Percentiles rank a stretch among this genome's conserved stretches.
Conservation (phyloP, 345 rosid species). For the Euphorbia lathyris region DNA sequence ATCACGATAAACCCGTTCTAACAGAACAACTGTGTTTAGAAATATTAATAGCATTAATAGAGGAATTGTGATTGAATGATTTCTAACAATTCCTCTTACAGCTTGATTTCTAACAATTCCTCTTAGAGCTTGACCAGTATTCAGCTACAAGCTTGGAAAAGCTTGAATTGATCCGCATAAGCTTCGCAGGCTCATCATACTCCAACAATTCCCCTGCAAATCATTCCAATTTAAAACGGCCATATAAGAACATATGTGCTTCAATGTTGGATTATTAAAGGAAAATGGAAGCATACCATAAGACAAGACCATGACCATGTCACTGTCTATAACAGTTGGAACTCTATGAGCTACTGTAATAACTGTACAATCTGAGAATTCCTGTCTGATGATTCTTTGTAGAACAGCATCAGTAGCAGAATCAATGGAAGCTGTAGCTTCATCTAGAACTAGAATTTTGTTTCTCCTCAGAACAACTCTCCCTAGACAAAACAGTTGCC, state of each 20-base stretch:
- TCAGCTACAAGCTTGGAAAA: slow-evolving; percentile 36
- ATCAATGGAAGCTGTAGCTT: slow-evolving; percentile 40
- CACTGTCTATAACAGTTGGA: slow-evolving; percentile 34
- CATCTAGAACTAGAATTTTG: slow-evolving; percentile 32
- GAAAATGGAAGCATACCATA: slow-evolving; percentile 18
- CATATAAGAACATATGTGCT: too few relatives aligned
- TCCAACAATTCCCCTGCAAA: slow-evolving; percentile 29
- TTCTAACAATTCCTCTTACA: background rate
- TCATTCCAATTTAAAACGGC: too few relatives aligned
- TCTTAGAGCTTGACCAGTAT: slow-evolving; percentile 30
- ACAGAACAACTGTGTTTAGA: too few relatives aligned
- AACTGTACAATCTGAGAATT: slow-evolving; percentile 27
- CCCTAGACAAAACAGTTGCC: slow-evolving; percentile 36
- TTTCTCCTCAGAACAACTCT: slow-evolving; percentile 31
- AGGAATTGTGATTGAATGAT: background rate
- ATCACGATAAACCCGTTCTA: too few relatives aligned
- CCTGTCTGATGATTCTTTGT: slow-evolving; percentile 30
- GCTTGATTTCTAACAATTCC: slow-evolving; percentile 13
- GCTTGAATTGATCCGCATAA: slow-evolving; percentile 25
- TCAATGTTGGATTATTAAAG: background rate
- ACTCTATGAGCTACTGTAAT: slow-evolving; percentile 38
- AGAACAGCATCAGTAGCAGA: slow-evolving; percentile 35
- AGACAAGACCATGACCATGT: slow-evolving; percentile 37
- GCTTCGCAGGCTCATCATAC: slow-evolving; percentile 32
- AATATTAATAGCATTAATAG: too few relatives aligned